phyloP scores from a whole-genome alignment of 2,329 filamentous ascomycete species.

The Colletotrichum sp. region DNA sequence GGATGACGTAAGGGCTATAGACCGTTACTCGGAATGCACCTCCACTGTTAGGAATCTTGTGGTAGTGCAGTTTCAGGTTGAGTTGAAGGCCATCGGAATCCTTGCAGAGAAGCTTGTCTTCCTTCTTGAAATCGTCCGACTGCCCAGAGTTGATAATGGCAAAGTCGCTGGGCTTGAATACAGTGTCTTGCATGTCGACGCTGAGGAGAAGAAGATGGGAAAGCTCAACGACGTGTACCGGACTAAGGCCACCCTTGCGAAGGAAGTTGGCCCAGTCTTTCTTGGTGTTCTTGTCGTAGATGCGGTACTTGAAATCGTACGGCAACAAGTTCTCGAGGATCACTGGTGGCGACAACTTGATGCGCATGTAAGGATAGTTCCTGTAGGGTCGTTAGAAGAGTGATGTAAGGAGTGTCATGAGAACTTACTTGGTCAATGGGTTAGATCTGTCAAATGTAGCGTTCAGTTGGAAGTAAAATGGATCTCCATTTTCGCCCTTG shows the following conservation, averaged over 20 bases:
- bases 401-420: background rate
- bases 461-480: slow-evolving; percentile 97
- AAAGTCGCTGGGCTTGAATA: slow-evolving; percentile 95
- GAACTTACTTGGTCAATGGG: slow-evolving; percentile 72
- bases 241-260: slow-evolving; percentile 93
- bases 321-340: slow-evolving; percentile 94
- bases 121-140: slow-evolving; percentile 86
- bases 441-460: slow-evolving; percentile 84
- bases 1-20: slow-evolving; percentile 91
- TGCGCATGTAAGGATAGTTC: slow-evolving; percentile 91
- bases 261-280: slow-evolving; percentile 99
- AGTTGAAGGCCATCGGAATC: slow-evolving; percentile 83
- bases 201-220: slow-evolving; percentile 92
- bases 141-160: slow-evolving; percentile 93
- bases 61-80: slow-evolving; percentile 88
- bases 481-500: slow-evolving; percentile 83
- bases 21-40: slow-evolving; percentile 96
- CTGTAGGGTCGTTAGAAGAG: slow-evolving; percentile 46
- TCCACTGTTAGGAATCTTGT: slow-evolving; percentile 85
- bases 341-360: slow-evolving; percentile 89
- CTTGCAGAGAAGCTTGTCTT: slow-evolving; percentile 79
- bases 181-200: slow-evolving; percentile 94
- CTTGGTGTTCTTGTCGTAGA: slow-evolving; percentile 98
- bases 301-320: slow-evolving; percentile 98
- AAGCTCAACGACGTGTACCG: slow-evolving; percentile 94